phyloP scores from a whole-genome alignment of 1,284 basidiomycete genomes.

The Termitomyces sp. region DNA sequence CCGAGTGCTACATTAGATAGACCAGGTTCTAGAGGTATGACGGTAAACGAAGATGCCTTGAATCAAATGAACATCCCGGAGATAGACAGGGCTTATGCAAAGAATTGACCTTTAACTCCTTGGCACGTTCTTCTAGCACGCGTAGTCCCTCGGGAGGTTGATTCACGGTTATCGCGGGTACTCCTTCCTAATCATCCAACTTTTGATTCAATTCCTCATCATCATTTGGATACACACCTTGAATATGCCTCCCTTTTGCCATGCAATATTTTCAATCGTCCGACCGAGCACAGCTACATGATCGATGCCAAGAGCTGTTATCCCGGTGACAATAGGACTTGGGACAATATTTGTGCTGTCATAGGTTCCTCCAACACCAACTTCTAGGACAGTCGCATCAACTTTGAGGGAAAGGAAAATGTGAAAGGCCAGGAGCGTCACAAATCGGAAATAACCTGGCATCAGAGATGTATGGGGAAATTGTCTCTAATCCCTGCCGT shows the following conservation, averaged over 20 bases:
- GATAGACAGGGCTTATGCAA: neutral
- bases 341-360: conserved; percentile 98
- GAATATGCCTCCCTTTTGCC: conserved; percentile 97
- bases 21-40: conserved; percentile 44
- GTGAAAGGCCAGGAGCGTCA: conserved; percentile 93
- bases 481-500: conserved; percentile 36
- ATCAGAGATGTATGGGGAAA: conserved; percentile 59
- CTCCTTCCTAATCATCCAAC: conserved; percentile 49
- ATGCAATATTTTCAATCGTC: conserved; percentile 87
- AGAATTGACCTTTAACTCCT: conserved; percentile 51
- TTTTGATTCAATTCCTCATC: neutral
- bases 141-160: conserved; percentile 70
- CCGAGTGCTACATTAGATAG: conserved; percentile 63
- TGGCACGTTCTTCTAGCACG: conserved; percentile 64
- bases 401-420: conserved; percentile 78
- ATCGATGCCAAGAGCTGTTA: conserved; percentile 90
- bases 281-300: conserved; percentile 90
- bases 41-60: conserved; percentile 63
- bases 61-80: neutral
- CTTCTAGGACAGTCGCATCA: conserved; percentile 92
- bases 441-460: conserved; percentile 92
- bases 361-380: conserved; percentile 92
- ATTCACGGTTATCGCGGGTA: conserved; percentile 80
- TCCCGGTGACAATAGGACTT: conserved; percentile 82
- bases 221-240: conserved; percentile 48